Evolutionary conservation across 2,329 filamentous ascomycete species (phyloP).

Genomic region (Talaromyces pinophilus): DNA sequence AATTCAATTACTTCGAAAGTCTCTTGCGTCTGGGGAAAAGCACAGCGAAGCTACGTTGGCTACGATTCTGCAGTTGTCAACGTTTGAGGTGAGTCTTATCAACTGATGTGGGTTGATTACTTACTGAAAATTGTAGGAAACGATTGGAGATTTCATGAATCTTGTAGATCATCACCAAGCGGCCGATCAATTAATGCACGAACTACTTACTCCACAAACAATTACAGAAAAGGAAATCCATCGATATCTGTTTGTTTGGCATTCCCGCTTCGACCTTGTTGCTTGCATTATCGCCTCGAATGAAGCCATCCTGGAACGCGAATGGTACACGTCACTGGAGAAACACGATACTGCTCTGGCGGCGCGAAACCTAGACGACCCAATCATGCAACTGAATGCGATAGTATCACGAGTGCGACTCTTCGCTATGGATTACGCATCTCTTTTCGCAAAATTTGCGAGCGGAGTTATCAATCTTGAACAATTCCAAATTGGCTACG

Average conservation of each 20-base stretch:
- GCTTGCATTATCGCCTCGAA: constrained; percentile 80
- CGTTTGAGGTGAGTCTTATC: constrained; percentile 71
- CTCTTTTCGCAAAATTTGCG: constrained; percentile 69
- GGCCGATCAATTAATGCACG: constrained; percentile 75
- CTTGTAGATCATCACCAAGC: constrained; percentile 90
- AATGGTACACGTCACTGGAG: constrained; percentile 73
- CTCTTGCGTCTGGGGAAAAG: constrained; percentile 69
- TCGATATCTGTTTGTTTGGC: constrained; percentile 81
- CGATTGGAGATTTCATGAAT: constrained; percentile 93
- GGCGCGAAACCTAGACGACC: constrained; percentile 60
- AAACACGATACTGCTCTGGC: constrained; percentile 64
- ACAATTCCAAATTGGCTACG: constrained; percentile 65
- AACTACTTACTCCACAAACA: constrained; percentile 74
- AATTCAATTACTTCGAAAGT: constrained; percentile 71
- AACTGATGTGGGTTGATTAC: constrained; percentile 16
- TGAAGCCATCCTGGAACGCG: constrained; percentile 68
- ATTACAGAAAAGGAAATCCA: constrained; percentile 70
- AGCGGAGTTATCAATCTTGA: constrained; percentile 65
- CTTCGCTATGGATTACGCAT: constrained; percentile 76
- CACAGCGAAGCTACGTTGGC: constrained; percentile 74
- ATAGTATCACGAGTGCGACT: constrained; percentile 67
- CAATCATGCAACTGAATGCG: constrained; percentile 68
- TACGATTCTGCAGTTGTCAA: constrained; percentile 87
- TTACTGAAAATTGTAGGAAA: constrained; percentile 63
- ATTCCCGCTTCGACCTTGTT: constrained; percentile 82